Conservation (phyloP, 2,329 filamentous ascomycete genomes). For the Fusarium torreyae region DNA sequence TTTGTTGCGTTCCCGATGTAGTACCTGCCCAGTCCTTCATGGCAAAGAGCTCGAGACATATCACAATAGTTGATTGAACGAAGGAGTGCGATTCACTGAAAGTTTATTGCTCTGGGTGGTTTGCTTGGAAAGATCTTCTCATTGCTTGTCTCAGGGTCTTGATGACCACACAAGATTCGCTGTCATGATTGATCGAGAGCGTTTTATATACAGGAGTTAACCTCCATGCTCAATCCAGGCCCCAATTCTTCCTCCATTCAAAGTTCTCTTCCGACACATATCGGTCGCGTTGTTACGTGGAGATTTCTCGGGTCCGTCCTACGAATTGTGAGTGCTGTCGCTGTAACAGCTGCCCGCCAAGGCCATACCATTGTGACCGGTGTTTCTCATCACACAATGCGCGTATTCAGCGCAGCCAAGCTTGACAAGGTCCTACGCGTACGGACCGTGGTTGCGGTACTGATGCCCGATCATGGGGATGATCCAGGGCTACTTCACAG, state of each 20-base stretch:
- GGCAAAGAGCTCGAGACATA: too few species aligned
- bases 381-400: conserved; percentile 46
- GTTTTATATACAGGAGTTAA: conserved; percentile 13
- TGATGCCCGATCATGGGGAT: conserved; percentile 56
- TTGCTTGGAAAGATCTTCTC: conserved; percentile 33
- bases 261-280: conserved; percentile 1
- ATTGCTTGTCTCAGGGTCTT: conserved; percentile 31
- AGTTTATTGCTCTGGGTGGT: neutral
- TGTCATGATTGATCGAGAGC: conserved; percentile 14
- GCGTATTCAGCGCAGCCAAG: conserved; percentile 58
- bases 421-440: conserved; percentile 63
- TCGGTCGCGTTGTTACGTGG: conserved; percentile 45
- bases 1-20: neutral
- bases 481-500: conserved; percentile 13
- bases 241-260: conserved; percentile 1
- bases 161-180: conserved; percentile 32
- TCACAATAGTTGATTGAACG: neutral
- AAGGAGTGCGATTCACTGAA: neutral
- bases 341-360: conserved; percentile 53
- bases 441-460: conserved; percentile 57
- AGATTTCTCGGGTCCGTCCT: conserved; percentile 53
- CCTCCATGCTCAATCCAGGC: neutral
- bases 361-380: conserved; percentile 45
- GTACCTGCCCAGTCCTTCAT: too few species aligned
- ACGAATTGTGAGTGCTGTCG: conserved; percentile 50